These are phyloP conservation scores for Leccinum variicolor DNA, from an alignment of 768 basidiomycete genomes.

Conservation along the genomic window DNA sequence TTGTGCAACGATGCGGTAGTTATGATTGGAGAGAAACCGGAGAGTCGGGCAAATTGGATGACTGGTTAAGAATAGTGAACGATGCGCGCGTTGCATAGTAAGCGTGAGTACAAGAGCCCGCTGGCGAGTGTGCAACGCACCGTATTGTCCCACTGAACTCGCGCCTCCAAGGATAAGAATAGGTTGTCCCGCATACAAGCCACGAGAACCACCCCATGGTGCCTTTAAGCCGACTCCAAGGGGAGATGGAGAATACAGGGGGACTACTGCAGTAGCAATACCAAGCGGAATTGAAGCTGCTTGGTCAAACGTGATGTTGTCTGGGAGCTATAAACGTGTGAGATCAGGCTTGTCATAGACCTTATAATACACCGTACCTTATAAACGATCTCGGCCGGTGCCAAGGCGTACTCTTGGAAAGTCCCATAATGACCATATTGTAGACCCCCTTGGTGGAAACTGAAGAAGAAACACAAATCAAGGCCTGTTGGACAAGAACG, in stretches of 20 bases:
- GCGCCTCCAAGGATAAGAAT: conserved; percentile 37
- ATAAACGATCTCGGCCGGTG: conserved; percentile 20
- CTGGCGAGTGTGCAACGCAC: conserved; percentile 30
- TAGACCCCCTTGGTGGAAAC: conserved; percentile 17
- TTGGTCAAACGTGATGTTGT: conserved; percentile 35
- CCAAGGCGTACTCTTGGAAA: conserved; percentile 29
- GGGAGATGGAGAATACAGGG: conserved; percentile 30
- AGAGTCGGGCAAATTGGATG: conserved; percentile 34
- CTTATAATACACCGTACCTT: conserved; percentile 6
- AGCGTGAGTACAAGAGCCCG: conserved; percentile 9
- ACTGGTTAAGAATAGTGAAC: conserved; percentile 8
- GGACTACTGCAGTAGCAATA: conserved; percentile 30
- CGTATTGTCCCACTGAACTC: conserved; percentile 36
- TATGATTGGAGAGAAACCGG: conserved; percentile 36
- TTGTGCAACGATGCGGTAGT: conserved; percentile 39
- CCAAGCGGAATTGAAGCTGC: conserved; percentile 37
- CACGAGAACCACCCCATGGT: conserved; percentile 34
- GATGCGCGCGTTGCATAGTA: background rate
- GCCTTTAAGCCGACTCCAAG: conserved; percentile 30
- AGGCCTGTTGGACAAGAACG: background rate
- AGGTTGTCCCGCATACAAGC: conserved; percentile 29
- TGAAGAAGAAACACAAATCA: background rate
- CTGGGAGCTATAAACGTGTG: conserved; percentile 32
- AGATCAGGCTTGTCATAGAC: background rate
- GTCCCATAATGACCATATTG: conserved; percentile 2